Base-by-base conservation (phyloP, 805 yeast species). In the Lachancea lanzarotensis region DNA sequence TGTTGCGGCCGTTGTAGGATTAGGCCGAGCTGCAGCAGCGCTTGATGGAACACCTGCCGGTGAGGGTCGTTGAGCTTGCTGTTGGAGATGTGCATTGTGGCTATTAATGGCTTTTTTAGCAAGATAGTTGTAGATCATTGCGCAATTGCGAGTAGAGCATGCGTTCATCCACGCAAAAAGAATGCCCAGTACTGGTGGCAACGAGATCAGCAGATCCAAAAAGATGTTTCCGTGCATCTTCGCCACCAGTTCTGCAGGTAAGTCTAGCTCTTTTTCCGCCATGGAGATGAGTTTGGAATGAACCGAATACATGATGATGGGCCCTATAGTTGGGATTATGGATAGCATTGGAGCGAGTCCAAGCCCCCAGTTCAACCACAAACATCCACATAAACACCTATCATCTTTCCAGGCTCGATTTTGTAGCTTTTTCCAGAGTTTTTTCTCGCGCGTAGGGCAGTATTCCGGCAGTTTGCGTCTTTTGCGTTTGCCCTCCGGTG, bases 101-200 rank as follows among this genome's bases (percentile, higher is more conserved):
- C 45, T 45, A 18, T 59, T 55, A 16, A 52, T 25, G 5, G 59
- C 57, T 41, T 60, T 48, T 39, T 62, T 33, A 9, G 49, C 51
- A 16, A 63, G 50, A 46, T 34, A 53, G 43, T 62, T 76, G 59
- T 86, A 88, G 8, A 89, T 73, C 54, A 87, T 56, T 0, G 91
- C 90, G 0, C 96, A 95, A 62, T 91, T 90, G 56, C 96, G 71
- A 0, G 96, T 86, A 7, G 95, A 85, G 59, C 96, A 85, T 2
- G 81, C 85, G 57, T 87, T 78, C 62, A 90, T 48, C 91, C 95
- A 90, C 11, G 85, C 68, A 44, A 89, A 75, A 31, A 89, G 65
- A 2, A 81, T 71, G 1, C 98, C 98, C 29, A 91, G 62, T 3
- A 89, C 52, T 0, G 98, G 98, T 0, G 91, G 82, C 29, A 91